Evolutionary conservation across 306 rosid genomes (phyloP).

Genomic region (peach (Prunus persica)): DNA sequence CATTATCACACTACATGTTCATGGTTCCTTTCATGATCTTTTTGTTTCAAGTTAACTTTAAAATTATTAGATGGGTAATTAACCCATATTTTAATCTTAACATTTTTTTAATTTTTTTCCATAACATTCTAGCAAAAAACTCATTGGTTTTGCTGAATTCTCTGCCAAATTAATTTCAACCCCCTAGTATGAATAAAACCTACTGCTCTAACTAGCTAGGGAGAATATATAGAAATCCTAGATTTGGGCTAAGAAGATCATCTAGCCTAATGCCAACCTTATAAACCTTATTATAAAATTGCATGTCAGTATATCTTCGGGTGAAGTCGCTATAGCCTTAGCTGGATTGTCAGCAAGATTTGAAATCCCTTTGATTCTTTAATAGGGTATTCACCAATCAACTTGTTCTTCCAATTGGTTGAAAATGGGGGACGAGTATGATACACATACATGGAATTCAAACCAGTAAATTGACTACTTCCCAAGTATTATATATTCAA

Average conservation of each 20-base stretch:
- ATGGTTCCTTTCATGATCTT: neutral
- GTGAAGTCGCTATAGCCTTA: constrained; percentile 15
- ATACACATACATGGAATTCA: too few relatives aligned
- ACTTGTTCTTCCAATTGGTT: too few relatives aligned
- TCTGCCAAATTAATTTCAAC: neutral
- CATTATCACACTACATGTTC: constrained; percentile 29
- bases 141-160: constrained; percentile 16
- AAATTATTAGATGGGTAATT: constrained; percentile 11
- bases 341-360: constrained; percentile 51
- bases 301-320: constrained; percentile 11
- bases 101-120: neutral
- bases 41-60: neutral
- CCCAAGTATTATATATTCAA: too few relatives aligned
- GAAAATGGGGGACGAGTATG: too few relatives aligned
- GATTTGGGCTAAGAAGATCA: constrained; percentile 20
- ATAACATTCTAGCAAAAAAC: constrained; percentile 20
- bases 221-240: constrained; percentile 27
- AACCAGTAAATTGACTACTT: too few relatives aligned
- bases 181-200: neutral
- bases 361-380: constrained; percentile 16
- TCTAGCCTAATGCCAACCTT: constrained; percentile 9
- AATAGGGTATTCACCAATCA: neutral
- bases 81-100: too few relatives aligned
- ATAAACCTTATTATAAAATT: neutral
- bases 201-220: neutral